Evolutionary conservation across 768 basidiomycete species (phyloP).

Genomic region (Suillus subaureus): DNA sequence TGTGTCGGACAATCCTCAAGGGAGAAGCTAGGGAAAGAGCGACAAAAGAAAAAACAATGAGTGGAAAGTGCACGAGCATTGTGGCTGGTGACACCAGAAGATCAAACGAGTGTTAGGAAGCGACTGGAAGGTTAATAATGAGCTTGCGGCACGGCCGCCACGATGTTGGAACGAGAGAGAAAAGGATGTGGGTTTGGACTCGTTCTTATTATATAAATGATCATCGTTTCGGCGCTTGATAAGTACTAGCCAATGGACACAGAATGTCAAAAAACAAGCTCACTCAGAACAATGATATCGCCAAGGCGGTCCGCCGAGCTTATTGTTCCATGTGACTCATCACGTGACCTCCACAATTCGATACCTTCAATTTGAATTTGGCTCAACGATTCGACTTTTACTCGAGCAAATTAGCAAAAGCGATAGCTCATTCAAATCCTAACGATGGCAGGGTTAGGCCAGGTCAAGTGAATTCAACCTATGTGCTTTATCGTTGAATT

Average conservation of each 20-base stretch:
- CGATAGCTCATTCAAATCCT: not conserved
- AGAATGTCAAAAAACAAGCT: not conserved
- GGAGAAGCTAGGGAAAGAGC: constrained; percentile 3
- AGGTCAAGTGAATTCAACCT: not conserved
- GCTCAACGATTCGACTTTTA: not conserved
- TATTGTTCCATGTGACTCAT: not conserved
- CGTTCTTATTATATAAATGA: not conserved
- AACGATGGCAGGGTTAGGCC: not conserved
- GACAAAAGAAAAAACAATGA: not conserved
- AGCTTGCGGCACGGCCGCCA: constrained; percentile 1
- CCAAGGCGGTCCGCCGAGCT: not conserved
- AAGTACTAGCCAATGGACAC: not conserved
- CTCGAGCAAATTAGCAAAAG: not conserved
- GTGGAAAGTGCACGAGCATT: constrained; percentile 3
- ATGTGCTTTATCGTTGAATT: not conserved
- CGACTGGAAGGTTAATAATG: not conserved
- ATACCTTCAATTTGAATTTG: not conserved
- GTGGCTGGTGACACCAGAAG: not conserved
- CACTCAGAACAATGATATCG: not conserved
- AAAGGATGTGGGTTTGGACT: not conserved
- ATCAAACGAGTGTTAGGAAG: not conserved
- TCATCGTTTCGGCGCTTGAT: not conserved
- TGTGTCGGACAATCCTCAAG: not conserved
- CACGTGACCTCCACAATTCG: not conserved
- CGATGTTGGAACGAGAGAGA: not conserved